phyloP scores from a whole-genome alignment of 495 filamentous ascomycete genomes.

The Copromyces sp. region DNA sequence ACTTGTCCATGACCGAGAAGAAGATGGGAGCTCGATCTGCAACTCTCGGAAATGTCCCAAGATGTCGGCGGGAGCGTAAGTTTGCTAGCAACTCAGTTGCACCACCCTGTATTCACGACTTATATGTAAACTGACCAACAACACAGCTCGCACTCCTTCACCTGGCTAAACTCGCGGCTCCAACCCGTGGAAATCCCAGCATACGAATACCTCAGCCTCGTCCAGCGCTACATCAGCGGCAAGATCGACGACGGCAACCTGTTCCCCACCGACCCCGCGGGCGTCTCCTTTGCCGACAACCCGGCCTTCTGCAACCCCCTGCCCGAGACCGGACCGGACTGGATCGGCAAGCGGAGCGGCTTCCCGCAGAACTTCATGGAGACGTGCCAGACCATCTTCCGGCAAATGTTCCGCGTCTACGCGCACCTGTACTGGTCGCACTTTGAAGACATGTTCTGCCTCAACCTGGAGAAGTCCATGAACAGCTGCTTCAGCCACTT shows the following conservation, averaged over 20 bases:
- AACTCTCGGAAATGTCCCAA: slow-evolving; percentile 73
- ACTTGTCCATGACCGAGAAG: slow-evolving; percentile 71
- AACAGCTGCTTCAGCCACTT: slow-evolving; percentile 97
- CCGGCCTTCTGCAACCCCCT: slow-evolving; percentile 47
- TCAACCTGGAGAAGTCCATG: slow-evolving; percentile 71
- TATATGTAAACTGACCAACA: background rate
- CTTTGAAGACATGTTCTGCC: slow-evolving; percentile 72
- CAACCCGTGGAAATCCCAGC: slow-evolving; percentile 64
- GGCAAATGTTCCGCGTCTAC: slow-evolving; percentile 96
- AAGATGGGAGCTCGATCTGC: slow-evolving; percentile 64
- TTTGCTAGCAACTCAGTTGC: slow-evolving; percentile 13
- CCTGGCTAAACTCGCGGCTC: slow-evolving; percentile 65
- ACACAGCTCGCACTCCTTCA: slow-evolving; percentile 76
- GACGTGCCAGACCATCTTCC: slow-evolving; percentile 84
- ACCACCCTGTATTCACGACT: background rate
- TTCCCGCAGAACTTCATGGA: slow-evolving; percentile 82
- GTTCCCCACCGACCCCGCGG: slow-evolving; percentile 68
- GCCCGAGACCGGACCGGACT: slow-evolving; percentile 46
- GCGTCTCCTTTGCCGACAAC: slow-evolving; percentile 47
- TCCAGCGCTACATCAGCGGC: slow-evolving; percentile 86
- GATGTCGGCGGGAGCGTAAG: slow-evolving; percentile 86
- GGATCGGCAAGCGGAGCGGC: slow-evolving; percentile 78
- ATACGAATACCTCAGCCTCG: slow-evolving; percentile 81
- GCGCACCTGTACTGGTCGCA: slow-evolving; percentile 83
- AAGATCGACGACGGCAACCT: slow-evolving; percentile 78